These are phyloP conservation scores for Pythium brassicae DNA, from an alignment of 352 stramenopile species.

Conservation along the genomic window DNA sequence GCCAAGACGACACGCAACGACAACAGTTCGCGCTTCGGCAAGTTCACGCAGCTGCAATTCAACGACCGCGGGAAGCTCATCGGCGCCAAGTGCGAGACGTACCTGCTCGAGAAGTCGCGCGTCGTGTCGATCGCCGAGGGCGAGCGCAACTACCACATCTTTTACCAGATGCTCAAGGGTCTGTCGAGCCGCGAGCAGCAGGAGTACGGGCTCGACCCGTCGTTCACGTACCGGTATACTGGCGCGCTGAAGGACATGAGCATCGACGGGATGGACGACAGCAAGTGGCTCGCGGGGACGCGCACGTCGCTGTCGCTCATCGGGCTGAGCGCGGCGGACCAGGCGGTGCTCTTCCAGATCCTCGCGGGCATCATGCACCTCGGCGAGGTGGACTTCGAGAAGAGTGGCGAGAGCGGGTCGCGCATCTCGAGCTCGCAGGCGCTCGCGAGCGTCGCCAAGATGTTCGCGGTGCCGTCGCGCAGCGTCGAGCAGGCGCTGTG, in stretches of 20 bases:
- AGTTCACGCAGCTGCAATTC: conserved; percentile 90
- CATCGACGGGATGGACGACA: conserved; percentile 83
- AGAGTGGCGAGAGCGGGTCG: conserved; percentile 66
- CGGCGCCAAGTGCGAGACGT: conserved; percentile 90
- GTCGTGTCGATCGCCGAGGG: conserved; percentile 94
- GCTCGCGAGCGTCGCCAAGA: conserved; percentile 72
- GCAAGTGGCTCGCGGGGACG: conserved; percentile 77
- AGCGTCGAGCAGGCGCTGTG: conserved; percentile 91
- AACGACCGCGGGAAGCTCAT: conserved; percentile 71
- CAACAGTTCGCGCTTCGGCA: conserved; percentile 89
- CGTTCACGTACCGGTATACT: conserved; percentile 72
- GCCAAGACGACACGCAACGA: conserved; percentile 93
- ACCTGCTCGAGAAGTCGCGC: conserved; percentile 95
- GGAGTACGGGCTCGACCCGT: conserved; percentile 60
- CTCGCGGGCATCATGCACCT: conserved; percentile 93
- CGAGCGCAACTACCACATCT: conserved; percentile 98
- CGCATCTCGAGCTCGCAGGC: conserved; percentile 60
- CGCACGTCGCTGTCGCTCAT: conserved; percentile 80
- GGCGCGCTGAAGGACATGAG: conserved; percentile 69
- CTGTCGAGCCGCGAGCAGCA: conserved; percentile 47
- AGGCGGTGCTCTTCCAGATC: conserved; percentile 80
- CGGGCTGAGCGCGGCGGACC: conserved; percentile 44
- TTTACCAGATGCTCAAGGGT: conserved; percentile 92
- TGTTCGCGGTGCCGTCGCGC: conserved; percentile 86
- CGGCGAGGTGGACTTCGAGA: conserved; percentile 93